Conservation (phyloP, 768 basidiomycete species). For the Phallus indusiatus region DNA sequence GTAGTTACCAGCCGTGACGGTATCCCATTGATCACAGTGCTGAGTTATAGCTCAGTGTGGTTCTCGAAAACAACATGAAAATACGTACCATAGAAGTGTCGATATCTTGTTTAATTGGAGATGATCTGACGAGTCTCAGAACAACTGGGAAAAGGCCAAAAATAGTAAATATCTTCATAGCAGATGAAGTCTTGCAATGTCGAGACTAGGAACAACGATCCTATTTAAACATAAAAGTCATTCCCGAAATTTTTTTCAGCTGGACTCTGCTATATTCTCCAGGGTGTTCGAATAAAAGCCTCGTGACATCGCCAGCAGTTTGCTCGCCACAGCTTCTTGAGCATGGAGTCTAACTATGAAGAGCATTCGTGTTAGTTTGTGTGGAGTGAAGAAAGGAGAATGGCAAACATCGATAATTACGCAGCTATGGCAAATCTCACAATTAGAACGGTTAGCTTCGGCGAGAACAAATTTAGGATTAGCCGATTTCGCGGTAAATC, state of each 20-base stretch:
- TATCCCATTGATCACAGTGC: conserved; percentile 43
- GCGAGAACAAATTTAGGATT: neutral
- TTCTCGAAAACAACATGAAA: neutral
- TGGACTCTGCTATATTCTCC: too few species aligned
- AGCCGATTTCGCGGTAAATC: neutral
- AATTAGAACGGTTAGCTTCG: neutral
- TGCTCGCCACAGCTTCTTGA: neutral
- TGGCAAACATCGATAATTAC: neutral
- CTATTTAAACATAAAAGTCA: neutral
- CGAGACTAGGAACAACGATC: neutral
- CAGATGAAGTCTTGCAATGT: neutral
- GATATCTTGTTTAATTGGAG: neutral
- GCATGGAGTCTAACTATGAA: neutral
- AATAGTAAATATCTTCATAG: neutral
- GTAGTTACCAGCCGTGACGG: conserved; percentile 36
- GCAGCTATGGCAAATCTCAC: neutral
- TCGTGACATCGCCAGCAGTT: neutral
- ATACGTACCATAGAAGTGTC: neutral
- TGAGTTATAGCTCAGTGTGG: neutral
- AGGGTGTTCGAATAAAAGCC: too few species aligned
- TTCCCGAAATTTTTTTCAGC: neutral
- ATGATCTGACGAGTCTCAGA: neutral
- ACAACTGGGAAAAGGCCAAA: neutral
- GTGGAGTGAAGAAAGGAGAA: neutral
- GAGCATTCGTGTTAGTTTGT: neutral